Base-by-base conservation (phyloP, 768 basidiomycete species). In the Pleurotus djamor region DNA sequence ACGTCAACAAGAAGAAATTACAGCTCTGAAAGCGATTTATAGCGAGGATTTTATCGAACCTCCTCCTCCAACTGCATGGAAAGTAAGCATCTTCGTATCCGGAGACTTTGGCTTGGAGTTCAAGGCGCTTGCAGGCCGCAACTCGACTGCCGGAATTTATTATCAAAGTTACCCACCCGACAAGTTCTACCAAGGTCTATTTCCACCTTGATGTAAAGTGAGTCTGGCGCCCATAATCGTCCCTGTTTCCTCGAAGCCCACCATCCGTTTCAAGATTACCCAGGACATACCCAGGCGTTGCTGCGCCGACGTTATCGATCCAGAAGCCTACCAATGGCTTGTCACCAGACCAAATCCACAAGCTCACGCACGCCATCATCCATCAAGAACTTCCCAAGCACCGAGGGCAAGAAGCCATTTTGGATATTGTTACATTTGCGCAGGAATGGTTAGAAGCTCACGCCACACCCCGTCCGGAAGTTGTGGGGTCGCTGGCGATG, bases 41-140 rank as follows among this genome's bases (percentile, higher is more conserved):
- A 87, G 80, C 64, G 83, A 88, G 61, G 86, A 93, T 67, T 93
- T 91, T 67, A 79, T 85, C 28, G 83, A 89, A 66, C 82, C 81
- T 57, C 87, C 87, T 17, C 86, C 90, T 13, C 87, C 88, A 35
- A 91, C 84, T 67, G 92, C 83, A 52, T 94, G 92, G 92, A 93
- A 92, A 82, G 91, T 90, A 41, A 8, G 62, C 21, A 1, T 3
- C 1, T 13, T 33, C 4, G 36, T 41, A 37, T 33, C 57, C 37
- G 33, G 5, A 9, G 8, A 45, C 6, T 54, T 3, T 49, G 63
- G 60, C 0, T 48, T 33, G 50, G 13, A 52, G 33, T 14, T 51
- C 58, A 17, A n/a, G n/a, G 5, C 36, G 62, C 48, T 13, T 37
- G 1, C 60, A 92, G 91, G 85, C 82, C 60, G 91, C 89, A 21